Evolutionary conservation across 2,329 filamentous ascomycete species (phyloP), one percentile per base, ranked within the genome.

Genomic region (Dactylellina haptotyla): DNA sequence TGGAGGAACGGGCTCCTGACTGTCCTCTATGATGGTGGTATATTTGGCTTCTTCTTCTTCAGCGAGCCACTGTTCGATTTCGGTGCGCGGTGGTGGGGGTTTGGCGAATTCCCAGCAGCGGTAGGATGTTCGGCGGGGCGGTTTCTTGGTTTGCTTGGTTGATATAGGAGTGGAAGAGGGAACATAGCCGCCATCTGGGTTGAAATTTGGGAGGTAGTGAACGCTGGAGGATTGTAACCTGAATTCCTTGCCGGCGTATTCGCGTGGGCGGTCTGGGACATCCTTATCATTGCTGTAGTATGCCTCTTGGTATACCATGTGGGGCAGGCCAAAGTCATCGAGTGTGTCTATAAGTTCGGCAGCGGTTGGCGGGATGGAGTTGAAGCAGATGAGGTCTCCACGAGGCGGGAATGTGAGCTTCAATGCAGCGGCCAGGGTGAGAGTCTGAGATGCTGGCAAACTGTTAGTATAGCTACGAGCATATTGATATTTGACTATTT

Each of bases 201-300:
- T 88, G 76, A 98, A 98, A 0, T 87, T 83, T 0, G 93, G 91
- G 1, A 98, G 85, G 80, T 88, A 97, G 0, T 91, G 91, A 5
- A 96, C 79, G 0, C 90, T 91, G 61, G 86, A 88, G 71, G 93
- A 90, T 77, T 88, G 86, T 4, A 97, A 82, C 67, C 87, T 89
- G 79, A 96, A 97, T 77, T 96, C 91, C 76, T 88, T 88, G 2
- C 94, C 94, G 4, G 91, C 94, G 81, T 97, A 98, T 80, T 97
- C 92, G 59, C 92, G 85, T 30, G 85, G 81, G 59, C 89, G 86
- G 39, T 89, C 85, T 10, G 93, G 93, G 0, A 97, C 90, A 80
- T 98, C 95, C 56, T 84, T 85, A 74, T 96, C 92, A 26, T 91
- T 85, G 77, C 93, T 91, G 79, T 97, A 98, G 78, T 89, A 93